These are phyloP conservation scores for Boletus semigastroideus DNA, from an alignment of 1,284 basidiomycete species.

Conservation along the genomic window DNA sequence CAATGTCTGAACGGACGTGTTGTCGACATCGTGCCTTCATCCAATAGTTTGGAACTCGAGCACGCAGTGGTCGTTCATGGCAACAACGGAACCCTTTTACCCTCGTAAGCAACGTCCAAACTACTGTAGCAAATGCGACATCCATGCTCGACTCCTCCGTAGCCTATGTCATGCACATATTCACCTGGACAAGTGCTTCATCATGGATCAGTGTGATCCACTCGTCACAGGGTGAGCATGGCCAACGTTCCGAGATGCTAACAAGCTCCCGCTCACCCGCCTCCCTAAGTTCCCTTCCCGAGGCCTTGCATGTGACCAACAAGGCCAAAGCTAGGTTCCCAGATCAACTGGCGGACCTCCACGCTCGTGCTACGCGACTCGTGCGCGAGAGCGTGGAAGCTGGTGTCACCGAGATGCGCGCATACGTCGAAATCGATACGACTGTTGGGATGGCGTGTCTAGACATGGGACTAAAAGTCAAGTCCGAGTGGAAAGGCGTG, in stretches of 20 bases:
- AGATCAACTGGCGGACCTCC: slow-evolving; percentile 43
- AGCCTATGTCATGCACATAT: slow-evolving; percentile 65
- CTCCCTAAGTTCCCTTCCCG: slow-evolving; percentile 47
- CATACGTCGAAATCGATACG: slow-evolving; percentile 58
- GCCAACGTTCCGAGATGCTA: background rate
- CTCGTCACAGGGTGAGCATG: slow-evolving; percentile 49
- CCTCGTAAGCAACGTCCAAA: slow-evolving; percentile 44
- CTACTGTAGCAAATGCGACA: background rate
- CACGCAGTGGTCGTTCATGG: slow-evolving; percentile 37
- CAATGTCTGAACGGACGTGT: slow-evolving; percentile 21
- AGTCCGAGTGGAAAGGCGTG: slow-evolving; percentile 41
- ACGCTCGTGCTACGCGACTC: slow-evolving; percentile 50
- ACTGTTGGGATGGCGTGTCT: slow-evolving; percentile 52
- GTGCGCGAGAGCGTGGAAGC: slow-evolving; percentile 56
- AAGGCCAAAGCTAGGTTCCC: slow-evolving; percentile 50
- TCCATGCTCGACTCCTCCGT: slow-evolving; percentile 8
- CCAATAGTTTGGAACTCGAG: background rate
- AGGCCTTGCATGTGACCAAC: slow-evolving; percentile 54
- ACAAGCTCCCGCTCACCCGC: background rate
- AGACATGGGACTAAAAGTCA: slow-evolving; percentile 48
- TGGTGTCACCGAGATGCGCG: slow-evolving; percentile 62
- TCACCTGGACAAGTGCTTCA: slow-evolving; percentile 68
- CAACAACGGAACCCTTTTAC: slow-evolving; percentile 48
- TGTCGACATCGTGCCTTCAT: slow-evolving; percentile 11
- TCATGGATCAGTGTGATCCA: slow-evolving; percentile 52